Evolutionary conservation across 1,139 yeast genomes (phyloP), one percentile per base, ranked within the genome.

Genomic region (Debaryomycetaceae sp.): DNA sequence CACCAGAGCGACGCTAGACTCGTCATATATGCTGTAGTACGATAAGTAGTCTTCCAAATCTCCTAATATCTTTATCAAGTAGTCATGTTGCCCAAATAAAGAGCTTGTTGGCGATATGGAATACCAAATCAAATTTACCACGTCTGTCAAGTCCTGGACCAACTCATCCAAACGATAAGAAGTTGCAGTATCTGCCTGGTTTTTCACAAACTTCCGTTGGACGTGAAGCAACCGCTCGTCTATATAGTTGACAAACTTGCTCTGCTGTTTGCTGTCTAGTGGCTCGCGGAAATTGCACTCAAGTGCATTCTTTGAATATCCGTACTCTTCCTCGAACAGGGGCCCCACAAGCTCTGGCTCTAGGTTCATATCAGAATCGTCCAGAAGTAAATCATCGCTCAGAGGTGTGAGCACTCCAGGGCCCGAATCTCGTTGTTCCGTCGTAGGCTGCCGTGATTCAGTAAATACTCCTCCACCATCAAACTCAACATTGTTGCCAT

Each of bases 201-300:
- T 70, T 53, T 82, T 85, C 24, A 87, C 79, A 51, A 78, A 85
- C 45, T 66, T 71, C 35, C 94, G 65, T 49, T 84, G 89, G 3
- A 87, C 69, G 16, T 63, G 60, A 46, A 83, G 63, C 29, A 85
- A 59, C 44, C 73, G 64, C 5, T 70, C 76, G 52, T 87, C 95
- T 11, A 84, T 58, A 50, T 79, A 83, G 33, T 73, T 72, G 33
- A 81, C 63, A 40, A 86, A 67, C 48, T 75, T 74, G 42, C 83
- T 77, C 52, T 83, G 87, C 56, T 86, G 92, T 2, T 30, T n/a
- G 18, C 29, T 30, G 28, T 29, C 31, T 9, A 29, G 29, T 14
- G n/a, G 48, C 37, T 8, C 47, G 45, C 13, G 54, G 40, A 17
- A 59, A 15, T 26, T 22, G 5, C 16, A 13, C n/a, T 11, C 26